Percentiles rank a stretch among this genome's conserved stretches.
phyloP scores from a whole-genome alignment of 768 basidiomycete species.

The Neoboletus brunneissimus region DNA sequence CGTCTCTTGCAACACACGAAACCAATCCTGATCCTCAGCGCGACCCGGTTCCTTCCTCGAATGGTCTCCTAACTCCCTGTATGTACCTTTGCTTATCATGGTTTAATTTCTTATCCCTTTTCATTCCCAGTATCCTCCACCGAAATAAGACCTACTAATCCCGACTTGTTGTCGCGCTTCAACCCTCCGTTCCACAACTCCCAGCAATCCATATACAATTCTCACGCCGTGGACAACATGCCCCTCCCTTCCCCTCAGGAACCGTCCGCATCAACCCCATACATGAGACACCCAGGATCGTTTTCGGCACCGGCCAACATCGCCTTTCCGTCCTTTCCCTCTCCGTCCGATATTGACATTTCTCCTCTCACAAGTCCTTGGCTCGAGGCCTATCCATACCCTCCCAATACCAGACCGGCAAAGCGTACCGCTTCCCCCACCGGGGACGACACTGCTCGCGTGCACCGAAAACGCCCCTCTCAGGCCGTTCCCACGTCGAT shows the following conservation, averaged over 20 bases:
- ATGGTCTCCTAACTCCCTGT: slow-evolving; percentile 71
- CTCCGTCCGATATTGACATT: slow-evolving; percentile 61
- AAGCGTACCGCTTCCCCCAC: slow-evolving; percentile 61
- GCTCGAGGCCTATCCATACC: slow-evolving; percentile 58
- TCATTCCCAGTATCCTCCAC: slow-evolving; percentile 51
- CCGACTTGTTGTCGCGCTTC: slow-evolving; percentile 64
- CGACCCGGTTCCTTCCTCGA: slow-evolving; percentile 36
- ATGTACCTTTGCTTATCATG: slow-evolving; percentile 25
- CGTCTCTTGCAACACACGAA: slow-evolving; percentile 35
- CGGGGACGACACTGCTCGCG: slow-evolving; percentile 47
- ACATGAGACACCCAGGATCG: slow-evolving; percentile 39
- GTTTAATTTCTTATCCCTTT: slow-evolving; percentile 13
- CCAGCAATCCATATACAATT: slow-evolving; percentile 25
- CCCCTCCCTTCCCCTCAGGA: slow-evolving; percentile 32
- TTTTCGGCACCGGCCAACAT: slow-evolving; percentile 72
- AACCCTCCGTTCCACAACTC: slow-evolving; percentile 43
- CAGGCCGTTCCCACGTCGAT: slow-evolving; percentile 33
- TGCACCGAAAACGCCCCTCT: slow-evolving; percentile 53
- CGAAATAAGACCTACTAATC: slow-evolving; percentile 59
- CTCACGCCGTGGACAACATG: slow-evolving; percentile 25
- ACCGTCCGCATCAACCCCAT: slow-evolving; percentile 26
- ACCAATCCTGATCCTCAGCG: slow-evolving; percentile 36
- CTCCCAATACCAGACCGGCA: slow-evolving; percentile 23
- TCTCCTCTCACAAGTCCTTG: slow-evolving; percentile 81
- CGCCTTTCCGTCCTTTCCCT: slow-evolving; percentile 56